Base-by-base conservation (phyloP, 2,329 filamentous ascomycete genomes). In the Aspergillus sp. region DNA sequence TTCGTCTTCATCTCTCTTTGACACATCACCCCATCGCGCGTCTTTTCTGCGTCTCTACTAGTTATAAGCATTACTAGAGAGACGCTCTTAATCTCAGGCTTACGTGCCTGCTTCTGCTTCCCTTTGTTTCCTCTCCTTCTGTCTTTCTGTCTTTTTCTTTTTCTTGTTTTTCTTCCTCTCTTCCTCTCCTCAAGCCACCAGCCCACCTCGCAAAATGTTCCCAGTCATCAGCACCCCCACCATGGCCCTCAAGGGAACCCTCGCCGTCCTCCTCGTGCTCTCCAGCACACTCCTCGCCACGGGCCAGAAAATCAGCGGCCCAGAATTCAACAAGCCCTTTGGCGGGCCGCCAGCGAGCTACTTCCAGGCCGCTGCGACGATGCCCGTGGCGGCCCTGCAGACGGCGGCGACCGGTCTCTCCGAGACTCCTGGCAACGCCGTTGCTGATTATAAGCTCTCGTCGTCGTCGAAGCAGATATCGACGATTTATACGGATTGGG, bases 401-500 rank as follows among this genome's bases (percentile, higher is more conserved):
- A 25, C 53, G 7, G 59, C 59, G 5, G 59, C 45, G 8, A 31
- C 38, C 9, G 4, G 25, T 1, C 28, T 53, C 7, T 43, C 34
- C 9, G 19, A 54, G 5, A 17, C 23, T 5, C 19, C 54, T 19
- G 11, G 17, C 17, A 41, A 23, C 19, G 59, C 34, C 7, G 22
- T 30, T 3, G 1, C 13, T 15, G 9, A 41, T 41, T 61, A 53
- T 7, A 49, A 22, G 1, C 43, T 57, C 7, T 54, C 17, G 17
- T 15, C 25, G 2, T 49, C 23, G 3, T 53, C 49, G 7, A 22
- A 6, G 3, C 3, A 28, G 6, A 34, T 43, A 7, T 57, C 54
- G 5, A 9, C 49, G 3, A 61, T 61, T 4, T 57, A 74, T 23
- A 65, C 59, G 22, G 72, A 75, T 47, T 75, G 72, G 72, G 54